These are phyloP conservation scores for Citrus unshiu DNA, from an alignment of 345 rosid species.

Conservation along the genomic window DNA sequence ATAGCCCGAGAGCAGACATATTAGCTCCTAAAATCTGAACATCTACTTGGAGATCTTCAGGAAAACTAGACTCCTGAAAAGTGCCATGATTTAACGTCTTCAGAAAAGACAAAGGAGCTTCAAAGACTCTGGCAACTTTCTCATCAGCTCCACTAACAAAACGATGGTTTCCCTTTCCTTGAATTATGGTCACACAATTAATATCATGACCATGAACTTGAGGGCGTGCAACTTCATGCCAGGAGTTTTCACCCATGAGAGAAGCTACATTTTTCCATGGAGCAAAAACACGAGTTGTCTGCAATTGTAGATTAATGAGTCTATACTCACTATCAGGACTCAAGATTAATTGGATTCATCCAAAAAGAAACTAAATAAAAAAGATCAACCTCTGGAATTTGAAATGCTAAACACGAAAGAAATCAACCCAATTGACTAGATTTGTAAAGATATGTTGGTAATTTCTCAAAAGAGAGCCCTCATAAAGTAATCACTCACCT, in stretches of 20 bases:
- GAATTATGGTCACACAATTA: conserved; percentile 71
- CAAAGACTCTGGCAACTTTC: conserved; percentile 93
- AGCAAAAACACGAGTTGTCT: conserved; percentile 82
- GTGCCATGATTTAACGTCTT: conserved; percentile 69
- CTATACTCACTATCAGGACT: background rate
- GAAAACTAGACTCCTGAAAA: conserved; percentile 40
- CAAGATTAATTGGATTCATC: background rate
- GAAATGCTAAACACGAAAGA: background rate
- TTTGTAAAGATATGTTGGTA: background rate
- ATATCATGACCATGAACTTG: conserved; percentile 98
- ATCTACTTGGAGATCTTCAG: conserved; percentile 52
- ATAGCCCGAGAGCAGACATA: conserved; percentile 95
- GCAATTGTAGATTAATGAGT: conserved; percentile 16
- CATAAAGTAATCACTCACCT: conserved; percentile 38
- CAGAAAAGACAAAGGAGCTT: conserved; percentile 83
- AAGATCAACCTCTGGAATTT: background rate
- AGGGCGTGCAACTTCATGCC: conserved; percentile 96
- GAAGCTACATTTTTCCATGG: conserved; percentile 62
- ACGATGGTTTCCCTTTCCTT: conserved; percentile 81
- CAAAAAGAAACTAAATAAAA: background rate
- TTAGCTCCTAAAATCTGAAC: conserved; percentile 87
- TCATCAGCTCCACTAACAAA: conserved; percentile 98
- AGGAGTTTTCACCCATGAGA: conserved; percentile 33
- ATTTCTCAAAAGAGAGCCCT: background rate
- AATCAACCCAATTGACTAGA: background rate